Conservation (phyloP, 257 asterid species). For the Linaria vulgaris region DNA sequence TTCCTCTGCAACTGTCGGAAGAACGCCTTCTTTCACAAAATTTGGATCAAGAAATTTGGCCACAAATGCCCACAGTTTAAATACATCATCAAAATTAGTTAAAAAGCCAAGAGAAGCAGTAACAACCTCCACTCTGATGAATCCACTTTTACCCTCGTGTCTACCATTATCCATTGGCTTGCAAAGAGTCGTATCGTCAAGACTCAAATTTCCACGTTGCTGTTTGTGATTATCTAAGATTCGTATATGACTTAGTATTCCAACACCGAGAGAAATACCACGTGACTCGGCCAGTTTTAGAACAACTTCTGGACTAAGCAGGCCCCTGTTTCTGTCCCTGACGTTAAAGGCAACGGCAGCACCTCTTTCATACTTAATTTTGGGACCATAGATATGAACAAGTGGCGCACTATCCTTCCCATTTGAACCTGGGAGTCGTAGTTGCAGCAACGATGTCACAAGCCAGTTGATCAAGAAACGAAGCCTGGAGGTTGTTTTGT, state of each 20-base stretch:
- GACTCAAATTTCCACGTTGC: slow-evolving; percentile 48
- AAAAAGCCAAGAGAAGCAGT: slow-evolving; percentile 94
- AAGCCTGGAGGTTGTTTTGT: slow-evolving; percentile 78
- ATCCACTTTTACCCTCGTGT: slow-evolving; percentile 69
- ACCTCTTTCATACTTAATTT: slow-evolving; percentile 92
- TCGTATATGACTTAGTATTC: slow-evolving; percentile 85
- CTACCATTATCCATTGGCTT: slow-evolving; percentile 85
- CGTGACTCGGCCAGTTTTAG: slow-evolving; percentile 77
- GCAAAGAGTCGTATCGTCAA: slow-evolving; percentile 79
- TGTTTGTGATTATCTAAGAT: slow-evolving; percentile 63
- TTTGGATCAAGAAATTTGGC: slow-evolving; percentile 86
- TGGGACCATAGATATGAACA: slow-evolving; percentile 91
- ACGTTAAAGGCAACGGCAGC: slow-evolving; percentile 92
- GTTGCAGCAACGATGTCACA: slow-evolving; percentile 80
- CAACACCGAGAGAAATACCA: slow-evolving; percentile 79
- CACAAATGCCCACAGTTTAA: slow-evolving; percentile 91
- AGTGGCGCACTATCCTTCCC: slow-evolving; percentile 54
- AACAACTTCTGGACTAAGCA: slow-evolving; percentile 79
- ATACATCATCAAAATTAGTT: slow-evolving; percentile 91
- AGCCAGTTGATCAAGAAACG: slow-evolving; percentile 94
- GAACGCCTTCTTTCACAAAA: slow-evolving; percentile 70
- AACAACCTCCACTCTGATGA: slow-evolving; percentile 88
- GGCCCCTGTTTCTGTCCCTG: slow-evolving; percentile 68
- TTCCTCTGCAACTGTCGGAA: slow-evolving; percentile 75
- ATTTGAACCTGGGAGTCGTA: slow-evolving; percentile 55